A percentile compares a stretch with the other conserved stretches of the same genome.
These are phyloP conservation scores for Dendrobium huoshanense DNA, from an alignment of 106 monocot genomes.

Conservation along the genomic window DNA sequence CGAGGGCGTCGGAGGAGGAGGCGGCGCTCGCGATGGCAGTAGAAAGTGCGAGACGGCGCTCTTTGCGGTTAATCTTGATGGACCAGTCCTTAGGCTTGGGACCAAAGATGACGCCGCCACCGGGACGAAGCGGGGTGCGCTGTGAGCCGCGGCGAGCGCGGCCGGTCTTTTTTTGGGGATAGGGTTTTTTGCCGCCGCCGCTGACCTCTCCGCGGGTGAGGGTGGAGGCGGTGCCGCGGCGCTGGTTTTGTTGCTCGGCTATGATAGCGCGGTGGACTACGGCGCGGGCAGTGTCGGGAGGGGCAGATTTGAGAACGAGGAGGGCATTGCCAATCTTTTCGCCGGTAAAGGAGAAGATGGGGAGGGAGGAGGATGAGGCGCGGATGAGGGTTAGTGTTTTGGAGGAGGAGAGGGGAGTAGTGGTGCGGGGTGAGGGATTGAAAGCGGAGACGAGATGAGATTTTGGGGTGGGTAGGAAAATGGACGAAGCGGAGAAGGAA, in stretches of 20 bases:
- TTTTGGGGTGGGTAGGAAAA: not conserved
- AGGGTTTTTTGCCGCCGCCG: conserved; percentile 87
- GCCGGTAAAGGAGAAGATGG: conserved; percentile 69
- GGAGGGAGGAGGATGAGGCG: conserved; percentile 37
- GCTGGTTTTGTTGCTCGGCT: conserved; percentile 73
- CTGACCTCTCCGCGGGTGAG: conserved; percentile 89
- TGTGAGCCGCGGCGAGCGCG: conserved; percentile 79
- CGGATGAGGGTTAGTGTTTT: not conserved
- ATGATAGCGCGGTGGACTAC: conserved; percentile 91
- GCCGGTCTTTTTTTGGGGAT: conserved; percentile 85
- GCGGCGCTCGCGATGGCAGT: conserved; percentile 83
- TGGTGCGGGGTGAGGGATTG: not conserved
- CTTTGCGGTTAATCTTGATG: conserved; percentile 99
- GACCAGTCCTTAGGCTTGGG: conserved; percentile 93
- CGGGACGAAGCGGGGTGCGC: conserved; percentile 89
- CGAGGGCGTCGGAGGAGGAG: conserved; percentile 38
- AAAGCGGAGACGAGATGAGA: not conserved
- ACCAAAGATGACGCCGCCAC: conserved; percentile 90
- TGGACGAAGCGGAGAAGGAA: conserved; percentile 13
- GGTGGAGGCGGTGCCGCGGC: conserved; percentile 92
- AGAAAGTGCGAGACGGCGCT: conserved; percentile 84
- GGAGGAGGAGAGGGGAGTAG: not conserved
- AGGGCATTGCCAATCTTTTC: conserved; percentile 35
- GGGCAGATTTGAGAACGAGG: conserved; percentile 65
- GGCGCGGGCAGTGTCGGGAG: conserved; percentile 75